Percentiles rank a stretch among this genome's conserved stretches.
These are phyloP conservation scores for Pelargonium exstipulatum DNA, from an alignment of 441 rosid species.

Conservation along the genomic window DNA sequence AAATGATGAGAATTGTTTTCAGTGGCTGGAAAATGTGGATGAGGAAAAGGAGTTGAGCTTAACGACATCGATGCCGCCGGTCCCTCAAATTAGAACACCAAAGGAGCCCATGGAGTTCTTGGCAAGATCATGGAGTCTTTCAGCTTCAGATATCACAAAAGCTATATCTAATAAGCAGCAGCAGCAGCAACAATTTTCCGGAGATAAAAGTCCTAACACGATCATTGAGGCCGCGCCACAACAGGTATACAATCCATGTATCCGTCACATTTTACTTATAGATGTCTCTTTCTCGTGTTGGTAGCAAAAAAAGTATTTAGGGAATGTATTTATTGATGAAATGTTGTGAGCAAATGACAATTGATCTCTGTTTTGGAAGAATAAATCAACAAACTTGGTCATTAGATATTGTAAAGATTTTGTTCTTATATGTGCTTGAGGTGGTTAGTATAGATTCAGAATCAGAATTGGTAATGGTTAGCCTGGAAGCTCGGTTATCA, in stretches of 20 bases:
- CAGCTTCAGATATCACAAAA: slow-evolving; percentile 88
- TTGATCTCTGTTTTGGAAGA: too few species aligned
- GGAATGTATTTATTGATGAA: too few species aligned
- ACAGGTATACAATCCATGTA: not conserved
- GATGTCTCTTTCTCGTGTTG: too few species aligned
- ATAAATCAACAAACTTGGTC: too few species aligned
- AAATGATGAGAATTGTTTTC: slow-evolving; percentile 24
- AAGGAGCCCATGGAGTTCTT: slow-evolving; percentile 89
- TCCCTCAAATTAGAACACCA: slow-evolving; percentile 74
- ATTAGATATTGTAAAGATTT: too few species aligned
- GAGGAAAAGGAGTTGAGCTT: slow-evolving; percentile 44
- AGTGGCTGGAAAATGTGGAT: slow-evolving; percentile 45
- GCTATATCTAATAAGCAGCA: slow-evolving; percentile 74
- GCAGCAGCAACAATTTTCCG: slow-evolving; percentile 22
- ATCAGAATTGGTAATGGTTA: not conserved
- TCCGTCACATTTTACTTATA: too few species aligned
- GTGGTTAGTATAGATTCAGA: not conserved
- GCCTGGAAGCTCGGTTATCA: too few species aligned
- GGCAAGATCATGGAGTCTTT: slow-evolving; percentile 87
- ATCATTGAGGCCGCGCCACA: slow-evolving; percentile 38
- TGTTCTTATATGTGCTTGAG: too few species aligned
- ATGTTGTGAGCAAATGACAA: too few species aligned
- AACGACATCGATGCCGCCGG: slow-evolving; percentile 36
- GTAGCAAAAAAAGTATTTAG: too few species aligned
- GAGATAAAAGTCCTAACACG: slow-evolving; percentile 23